phyloP scores from a whole-genome alignment of 2,329 filamentous ascomycete genomes.

The Blastomyces emzantsi region DNA sequence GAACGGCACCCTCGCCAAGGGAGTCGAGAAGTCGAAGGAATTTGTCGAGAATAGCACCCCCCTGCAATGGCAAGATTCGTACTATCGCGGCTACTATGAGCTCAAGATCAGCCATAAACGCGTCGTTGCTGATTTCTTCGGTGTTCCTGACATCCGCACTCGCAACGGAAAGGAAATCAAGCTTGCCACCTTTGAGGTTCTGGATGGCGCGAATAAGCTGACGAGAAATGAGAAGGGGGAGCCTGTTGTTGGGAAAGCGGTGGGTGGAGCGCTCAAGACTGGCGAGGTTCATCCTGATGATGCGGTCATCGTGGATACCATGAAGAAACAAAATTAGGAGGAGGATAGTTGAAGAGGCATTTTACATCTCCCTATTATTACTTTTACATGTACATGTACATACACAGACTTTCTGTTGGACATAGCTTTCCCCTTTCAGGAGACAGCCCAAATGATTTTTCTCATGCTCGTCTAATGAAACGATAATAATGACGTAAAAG shows the following conservation, averaged over 20 bases:
- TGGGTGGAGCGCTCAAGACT: slow-evolving; percentile 5
- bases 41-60: slow-evolving; percentile 49
- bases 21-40: slow-evolving; percentile 40
- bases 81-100: slow-evolving; percentile 66
- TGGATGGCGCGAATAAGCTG: slow-evolving; percentile 5
- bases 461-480: neutral
- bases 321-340: neutral
- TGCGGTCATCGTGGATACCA: slow-evolving; percentile 2
- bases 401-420: neutral
- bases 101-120: slow-evolving; percentile 49
- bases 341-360: neutral
- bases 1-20: slow-evolving; percentile 46
- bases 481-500: neutral
- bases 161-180: slow-evolving; percentile 57
- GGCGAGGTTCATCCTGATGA: slow-evolving; percentile 1
- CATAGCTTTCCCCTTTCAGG: neutral
- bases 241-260: slow-evolving; percentile 6
- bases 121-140: slow-evolving; percentile 57
- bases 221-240: slow-evolving; percentile 5
- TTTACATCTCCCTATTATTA: neutral
- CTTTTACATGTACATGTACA: neutral
- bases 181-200: slow-evolving; percentile 52
- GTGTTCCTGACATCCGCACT: slow-evolving; percentile 49
- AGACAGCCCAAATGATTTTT: neutral
- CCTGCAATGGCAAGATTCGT: slow-evolving; percentile 64